phyloP scores from a whole-genome alignment of 169 alveolate species.

The Eimeria sp. region DNA sequence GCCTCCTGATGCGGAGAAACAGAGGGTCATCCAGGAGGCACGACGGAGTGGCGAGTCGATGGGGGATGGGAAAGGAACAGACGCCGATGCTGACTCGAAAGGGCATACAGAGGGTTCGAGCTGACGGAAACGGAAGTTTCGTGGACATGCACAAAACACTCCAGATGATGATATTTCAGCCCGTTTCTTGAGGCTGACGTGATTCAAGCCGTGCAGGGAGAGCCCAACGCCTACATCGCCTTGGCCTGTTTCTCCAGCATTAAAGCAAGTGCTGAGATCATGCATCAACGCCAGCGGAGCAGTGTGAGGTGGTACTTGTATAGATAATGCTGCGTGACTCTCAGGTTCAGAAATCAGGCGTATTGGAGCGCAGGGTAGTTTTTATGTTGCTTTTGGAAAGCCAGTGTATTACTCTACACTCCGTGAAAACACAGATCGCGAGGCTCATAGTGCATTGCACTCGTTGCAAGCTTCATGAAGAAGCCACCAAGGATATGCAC shows the following conservation, averaged over 20 bases:
- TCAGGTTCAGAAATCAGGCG: background rate
- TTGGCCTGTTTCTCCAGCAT: background rate
- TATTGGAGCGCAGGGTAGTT: background rate
- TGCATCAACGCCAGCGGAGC: background rate
- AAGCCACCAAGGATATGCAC: background rate
- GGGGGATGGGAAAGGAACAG: background rate
- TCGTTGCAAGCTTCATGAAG: slow-evolving; percentile 18
- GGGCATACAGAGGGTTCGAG: background rate
- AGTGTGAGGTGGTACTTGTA: background rate
- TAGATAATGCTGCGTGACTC: background rate
- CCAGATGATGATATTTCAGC: background rate
- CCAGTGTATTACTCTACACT: background rate
- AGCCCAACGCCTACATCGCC: background rate
- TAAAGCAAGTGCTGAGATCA: background rate
- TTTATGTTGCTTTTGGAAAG: background rate
- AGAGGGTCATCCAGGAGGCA: slow-evolving; percentile 20
- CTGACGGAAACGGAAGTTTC: background rate
- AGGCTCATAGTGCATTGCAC: background rate
- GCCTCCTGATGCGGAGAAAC: slow-evolving; percentile 46
- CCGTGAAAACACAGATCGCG: background rate
- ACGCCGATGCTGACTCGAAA: background rate
- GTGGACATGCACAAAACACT: background rate
- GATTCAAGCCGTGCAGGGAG: slow-evolving; percentile 1
- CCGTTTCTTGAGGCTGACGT: background rate
- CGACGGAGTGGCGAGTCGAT: background rate